Conservation (phyloP, 441 rosid genomes). For the Aleurites moluccanus region DNA sequence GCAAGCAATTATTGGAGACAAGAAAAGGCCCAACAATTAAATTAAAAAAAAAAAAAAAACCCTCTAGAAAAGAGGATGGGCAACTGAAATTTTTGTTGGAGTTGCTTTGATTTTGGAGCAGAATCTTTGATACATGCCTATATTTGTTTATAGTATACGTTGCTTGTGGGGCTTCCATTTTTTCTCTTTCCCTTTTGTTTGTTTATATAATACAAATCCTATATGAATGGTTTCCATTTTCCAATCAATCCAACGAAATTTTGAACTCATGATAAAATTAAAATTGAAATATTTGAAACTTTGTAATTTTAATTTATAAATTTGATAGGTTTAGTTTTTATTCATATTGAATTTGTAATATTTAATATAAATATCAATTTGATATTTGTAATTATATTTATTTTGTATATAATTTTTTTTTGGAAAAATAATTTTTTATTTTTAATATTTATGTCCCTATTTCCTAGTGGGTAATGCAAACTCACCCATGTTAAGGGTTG, state of each 20-base stretch:
- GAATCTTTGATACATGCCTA: slow-evolving; percentile 1
- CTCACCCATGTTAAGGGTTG: not conserved
- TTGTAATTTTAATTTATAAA: too few relatives aligned
- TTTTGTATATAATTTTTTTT: too few relatives aligned
- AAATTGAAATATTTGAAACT: too few relatives aligned
- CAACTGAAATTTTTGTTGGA: slow-evolving; percentile 22
- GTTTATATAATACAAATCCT: not conserved
- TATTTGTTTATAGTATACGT: not conserved
- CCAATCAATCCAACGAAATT: not conserved
- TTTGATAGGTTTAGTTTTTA: too few relatives aligned
- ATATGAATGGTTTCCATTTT: not conserved
- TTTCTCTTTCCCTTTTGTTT: not conserved
- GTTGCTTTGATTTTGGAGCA: slow-evolving; percentile 14
- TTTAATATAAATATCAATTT: too few relatives aligned
- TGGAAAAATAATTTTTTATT: not conserved
- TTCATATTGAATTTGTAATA: too few relatives aligned
- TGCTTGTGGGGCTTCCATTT: slow-evolving; percentile 3
- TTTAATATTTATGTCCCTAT: not conserved
- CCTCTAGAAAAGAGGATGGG: slow-evolving; percentile 10
- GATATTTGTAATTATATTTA: not conserved
- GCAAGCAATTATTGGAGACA: slow-evolving; percentile 5
- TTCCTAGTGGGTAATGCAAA: too few relatives aligned
- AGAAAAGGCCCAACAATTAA: not conserved
- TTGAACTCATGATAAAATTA: too few relatives aligned
- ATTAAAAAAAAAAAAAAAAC: not conserved